A percentile compares a stretch with the other conserved stretches of the same genome.
phyloP scores from a whole-genome alignment of 306 rosid genomes.

The Cicer chorassanicum region DNA sequence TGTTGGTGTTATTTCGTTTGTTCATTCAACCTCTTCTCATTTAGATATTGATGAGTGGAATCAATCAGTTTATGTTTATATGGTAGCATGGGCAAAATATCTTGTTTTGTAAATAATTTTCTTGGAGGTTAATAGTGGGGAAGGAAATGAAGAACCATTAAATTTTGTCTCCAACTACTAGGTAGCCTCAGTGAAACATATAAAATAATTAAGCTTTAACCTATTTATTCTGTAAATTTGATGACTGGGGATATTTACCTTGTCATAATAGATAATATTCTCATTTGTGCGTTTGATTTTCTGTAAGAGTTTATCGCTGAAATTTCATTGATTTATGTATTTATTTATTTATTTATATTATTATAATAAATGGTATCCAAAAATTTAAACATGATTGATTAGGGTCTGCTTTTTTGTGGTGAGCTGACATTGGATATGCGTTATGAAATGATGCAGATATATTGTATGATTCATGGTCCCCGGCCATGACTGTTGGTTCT shows the following conservation, averaged over 20 bases:
- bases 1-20: not conserved
- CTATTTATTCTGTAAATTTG: not conserved
- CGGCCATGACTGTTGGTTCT: conserved; percentile 99
- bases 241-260: conserved; percentile 32
- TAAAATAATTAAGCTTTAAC: not conserved
- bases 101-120: conserved; percentile 7
- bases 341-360: not conserved
- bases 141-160: conserved; percentile 17
- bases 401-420: conserved; percentile 28
- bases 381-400: conserved; percentile 22
- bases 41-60: conserved; percentile 4
- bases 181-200: conserved; percentile 10
- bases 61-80: not conserved
- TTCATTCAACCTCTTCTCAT: not conserved
- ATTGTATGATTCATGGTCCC: conserved; percentile 99
- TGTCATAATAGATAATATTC: conserved; percentile 20
- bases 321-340: not conserved
- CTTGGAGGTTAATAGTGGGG: not conserved
- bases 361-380: not conserved
- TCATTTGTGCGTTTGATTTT: not conserved
- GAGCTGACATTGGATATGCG: conserved; percentile 46
- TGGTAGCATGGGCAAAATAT: not conserved
- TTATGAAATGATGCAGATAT: conserved; percentile 72
- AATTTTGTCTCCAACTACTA: not conserved
- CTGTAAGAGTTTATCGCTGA: not conserved